A percentile compares a stretch with the other conserved stretches of the same genome.
Conservation (phyloP, 1,139 yeast species). For the Taiozyma sp. region DNA sequence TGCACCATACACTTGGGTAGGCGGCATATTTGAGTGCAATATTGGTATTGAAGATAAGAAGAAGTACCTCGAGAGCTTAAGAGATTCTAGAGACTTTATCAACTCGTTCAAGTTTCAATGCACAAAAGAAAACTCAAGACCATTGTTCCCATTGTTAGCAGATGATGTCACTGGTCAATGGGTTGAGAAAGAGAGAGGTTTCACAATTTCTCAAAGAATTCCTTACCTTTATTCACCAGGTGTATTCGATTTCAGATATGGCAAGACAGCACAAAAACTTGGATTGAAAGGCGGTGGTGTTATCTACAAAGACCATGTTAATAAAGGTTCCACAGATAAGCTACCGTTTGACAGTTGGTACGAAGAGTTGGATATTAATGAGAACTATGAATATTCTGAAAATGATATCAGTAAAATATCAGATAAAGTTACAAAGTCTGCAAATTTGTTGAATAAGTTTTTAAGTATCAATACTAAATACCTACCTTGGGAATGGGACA, state of each 20-base stretch:
- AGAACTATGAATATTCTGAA: conserved; percentile 39
- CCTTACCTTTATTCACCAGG: conserved; percentile 56
- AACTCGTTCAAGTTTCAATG: conserved; percentile 31
- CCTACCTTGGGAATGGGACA: conserved; percentile 13
- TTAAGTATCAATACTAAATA: conserved; percentile 1
- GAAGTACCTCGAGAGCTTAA: conserved; percentile 27
- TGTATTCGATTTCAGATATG: conserved; percentile 39
- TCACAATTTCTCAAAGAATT: conserved; percentile 38
- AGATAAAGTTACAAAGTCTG: conserved; percentile 30
- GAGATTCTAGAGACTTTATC: conserved; percentile 10
- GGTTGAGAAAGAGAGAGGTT: conserved; percentile 29
- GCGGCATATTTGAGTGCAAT: conserved; percentile 58
- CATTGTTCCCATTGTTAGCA: conserved; percentile 55
- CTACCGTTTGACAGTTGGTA: conserved; percentile 39
- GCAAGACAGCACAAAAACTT: conserved; percentile 25
- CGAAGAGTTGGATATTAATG: conserved; percentile 42
- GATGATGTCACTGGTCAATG: conserved; percentile 48
- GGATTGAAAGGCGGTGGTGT: conserved; percentile 20
- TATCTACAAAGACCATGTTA: conserved; percentile 7
- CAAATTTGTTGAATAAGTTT: conserved; percentile 14
- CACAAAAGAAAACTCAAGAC: conserved; percentile 33
- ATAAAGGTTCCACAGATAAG: conserved; percentile 20
- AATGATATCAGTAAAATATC: conserved; percentile 35
- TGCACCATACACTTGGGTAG: conserved; percentile 57
- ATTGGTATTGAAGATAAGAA: conserved; percentile 27